Evolutionary conservation across 768 basidiomycete species (phyloP).

Genomic region (Chalciporus sphaerocephalus): DNA sequence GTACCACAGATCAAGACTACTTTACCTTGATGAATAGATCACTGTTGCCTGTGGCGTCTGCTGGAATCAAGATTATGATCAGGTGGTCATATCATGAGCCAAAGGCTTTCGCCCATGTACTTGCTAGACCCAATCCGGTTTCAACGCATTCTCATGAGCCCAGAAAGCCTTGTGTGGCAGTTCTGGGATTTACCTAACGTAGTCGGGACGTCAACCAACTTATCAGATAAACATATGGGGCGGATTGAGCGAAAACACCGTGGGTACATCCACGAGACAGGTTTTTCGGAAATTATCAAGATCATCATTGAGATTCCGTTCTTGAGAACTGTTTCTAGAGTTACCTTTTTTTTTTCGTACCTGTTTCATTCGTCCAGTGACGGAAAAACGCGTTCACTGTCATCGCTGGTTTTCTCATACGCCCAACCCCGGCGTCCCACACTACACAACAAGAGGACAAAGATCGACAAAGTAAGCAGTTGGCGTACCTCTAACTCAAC

Average conservation of each 20-base stretch:
- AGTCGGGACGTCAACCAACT: background rate
- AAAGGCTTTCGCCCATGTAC: constrained; percentile 7
- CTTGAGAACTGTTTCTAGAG: constrained; percentile 7
- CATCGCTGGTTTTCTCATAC: background rate
- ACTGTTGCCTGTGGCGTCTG: constrained; percentile 18
- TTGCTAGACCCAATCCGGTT: constrained; percentile 7
- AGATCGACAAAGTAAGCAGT: background rate
- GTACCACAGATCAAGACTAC: constrained; percentile 6
- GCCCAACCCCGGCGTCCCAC: background rate
- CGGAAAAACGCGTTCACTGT: constrained; percentile 2
- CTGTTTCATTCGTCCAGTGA: constrained; percentile 5
- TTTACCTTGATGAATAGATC: constrained; percentile 1
- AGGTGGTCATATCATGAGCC: constrained; percentile 6
- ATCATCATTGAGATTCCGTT: constrained; percentile 7
- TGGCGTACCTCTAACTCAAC: background rate
- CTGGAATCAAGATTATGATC: background rate
- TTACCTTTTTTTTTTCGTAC: background rate
- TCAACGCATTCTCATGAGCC: constrained; percentile 20
- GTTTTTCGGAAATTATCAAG: background rate
- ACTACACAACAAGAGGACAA: background rate
- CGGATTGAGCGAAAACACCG: constrained; percentile 5
- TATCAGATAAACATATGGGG: constrained; percentile 14
- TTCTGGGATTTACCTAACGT: constrained; percentile 6
- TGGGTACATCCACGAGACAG: constrained; percentile 7
- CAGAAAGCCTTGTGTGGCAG: background rate